phyloP scores from a whole-genome alignment of 2,329 filamentous ascomycete species.

The Nemania diffusa region DNA sequence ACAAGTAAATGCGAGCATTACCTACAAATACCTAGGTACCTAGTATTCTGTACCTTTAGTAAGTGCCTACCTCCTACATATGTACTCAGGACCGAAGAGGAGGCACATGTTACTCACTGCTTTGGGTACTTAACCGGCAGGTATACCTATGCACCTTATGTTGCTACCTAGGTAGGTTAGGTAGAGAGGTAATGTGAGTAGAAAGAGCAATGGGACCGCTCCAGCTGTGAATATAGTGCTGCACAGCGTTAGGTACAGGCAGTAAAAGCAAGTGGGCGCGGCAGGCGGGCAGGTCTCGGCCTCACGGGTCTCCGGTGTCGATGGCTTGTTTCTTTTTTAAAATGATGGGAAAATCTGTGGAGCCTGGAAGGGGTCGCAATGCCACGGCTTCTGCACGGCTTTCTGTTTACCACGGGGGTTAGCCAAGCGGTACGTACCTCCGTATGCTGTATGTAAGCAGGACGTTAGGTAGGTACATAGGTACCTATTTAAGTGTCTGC shows the following conservation, averaged over 20 bases:
- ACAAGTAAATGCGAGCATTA: not conserved
- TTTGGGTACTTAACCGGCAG: not conserved
- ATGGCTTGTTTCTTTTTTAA: constrained; percentile 31
- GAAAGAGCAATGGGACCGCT: not conserved
- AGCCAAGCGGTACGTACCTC: constrained; percentile 30
- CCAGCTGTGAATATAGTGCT: not conserved
- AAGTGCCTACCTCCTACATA: too few relatives aligned
- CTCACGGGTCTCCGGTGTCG: constrained; percentile 33
- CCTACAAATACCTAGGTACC: too few relatives aligned
- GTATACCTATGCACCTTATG: too few relatives aligned
- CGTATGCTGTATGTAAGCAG: constrained; percentile 9
- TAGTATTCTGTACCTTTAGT: too few relatives aligned
- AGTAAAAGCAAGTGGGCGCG: constrained; percentile 19
- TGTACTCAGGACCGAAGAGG: too few relatives aligned
- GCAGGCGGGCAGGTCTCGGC: constrained; percentile 35
- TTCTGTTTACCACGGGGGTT: constrained; percentile 15
- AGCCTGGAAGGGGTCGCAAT: constrained; percentile 4
- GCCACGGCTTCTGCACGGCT: constrained; percentile 22
- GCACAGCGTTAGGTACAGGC: not conserved
- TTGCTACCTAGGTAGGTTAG: not conserved
- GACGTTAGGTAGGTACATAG: too few relatives aligned
- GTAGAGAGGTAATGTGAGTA: not conserved
- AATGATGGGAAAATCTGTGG: constrained; percentile 30
- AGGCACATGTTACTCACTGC: not conserved
- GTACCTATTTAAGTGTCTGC: not conserved